These are phyloP conservation scores for Mucor ambiguus DNA, from an alignment of 371 early-diverging fungal species.

Conservation along the genomic window DNA sequence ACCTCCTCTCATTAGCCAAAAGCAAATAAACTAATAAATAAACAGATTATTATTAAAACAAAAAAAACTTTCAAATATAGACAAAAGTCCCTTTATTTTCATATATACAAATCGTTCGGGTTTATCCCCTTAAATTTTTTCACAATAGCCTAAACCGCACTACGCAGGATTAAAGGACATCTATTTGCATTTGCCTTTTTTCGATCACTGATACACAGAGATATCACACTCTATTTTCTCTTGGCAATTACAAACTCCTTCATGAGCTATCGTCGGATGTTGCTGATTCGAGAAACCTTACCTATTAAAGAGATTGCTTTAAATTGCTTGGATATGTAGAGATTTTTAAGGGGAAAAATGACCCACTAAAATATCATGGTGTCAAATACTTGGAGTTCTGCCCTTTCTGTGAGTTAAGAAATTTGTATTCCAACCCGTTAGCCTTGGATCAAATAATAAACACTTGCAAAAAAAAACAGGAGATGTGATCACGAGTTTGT, in stretches of 20 bases:
- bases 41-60: neutral
- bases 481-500: neutral
- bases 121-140: neutral
- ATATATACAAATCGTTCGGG: neutral
- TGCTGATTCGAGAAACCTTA: neutral
- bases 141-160: neutral
- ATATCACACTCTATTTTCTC: neutral
- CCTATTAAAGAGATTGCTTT: neutral
- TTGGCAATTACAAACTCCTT: slow-evolving; percentile 1
- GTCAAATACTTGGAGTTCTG: neutral
- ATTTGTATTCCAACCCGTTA: neutral
- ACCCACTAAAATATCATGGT: neutral
- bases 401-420: neutral
- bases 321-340: neutral
- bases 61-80: neutral
- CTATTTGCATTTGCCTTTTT: neutral
- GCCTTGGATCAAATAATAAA: neutral
- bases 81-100: neutral
- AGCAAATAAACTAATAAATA: neutral
- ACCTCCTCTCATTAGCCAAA: neutral
- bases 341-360: neutral
- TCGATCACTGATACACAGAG: neutral
- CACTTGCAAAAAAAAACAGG: neutral
- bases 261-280: neutral
- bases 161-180: neutral